Conservation (phyloP, 2,329 filamentous ascomycete genomes). For the Parasarocladium wereldwijsianum region DNA sequence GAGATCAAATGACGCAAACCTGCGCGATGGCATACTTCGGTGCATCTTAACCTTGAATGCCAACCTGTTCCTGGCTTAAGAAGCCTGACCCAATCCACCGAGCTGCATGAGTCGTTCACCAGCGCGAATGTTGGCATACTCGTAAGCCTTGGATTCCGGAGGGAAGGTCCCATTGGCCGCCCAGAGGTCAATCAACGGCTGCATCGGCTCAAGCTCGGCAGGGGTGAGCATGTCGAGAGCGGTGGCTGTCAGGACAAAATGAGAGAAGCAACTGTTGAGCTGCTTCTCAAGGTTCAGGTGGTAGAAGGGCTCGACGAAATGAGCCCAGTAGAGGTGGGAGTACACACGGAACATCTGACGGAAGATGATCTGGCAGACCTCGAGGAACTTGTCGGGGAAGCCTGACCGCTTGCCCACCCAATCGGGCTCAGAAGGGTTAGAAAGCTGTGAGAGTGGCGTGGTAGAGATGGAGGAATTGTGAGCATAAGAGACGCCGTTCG, state of each 20-base stretch:
- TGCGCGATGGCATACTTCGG: too few relatives aligned
- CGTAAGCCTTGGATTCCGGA: constrained; percentile 53
- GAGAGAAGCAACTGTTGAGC: constrained; percentile 76
- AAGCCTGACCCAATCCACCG: constrained; percentile 17
- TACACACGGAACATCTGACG: constrained; percentile 99
- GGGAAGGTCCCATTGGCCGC: constrained; percentile 79
- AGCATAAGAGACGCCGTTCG: constrained; percentile 51
- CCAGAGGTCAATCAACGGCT: constrained; percentile 85
- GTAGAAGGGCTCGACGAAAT: constrained; percentile 76
- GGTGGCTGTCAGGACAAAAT: constrained; percentile 69
- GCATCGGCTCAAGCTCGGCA: constrained; percentile 90
- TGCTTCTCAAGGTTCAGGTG: constrained; percentile 69
- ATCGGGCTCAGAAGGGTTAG: constrained; percentile 40
- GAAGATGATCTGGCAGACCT: constrained; percentile 86
- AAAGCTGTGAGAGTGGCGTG: constrained; percentile 47
- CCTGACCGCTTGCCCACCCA: constrained; percentile 90
- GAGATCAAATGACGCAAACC: too few relatives aligned
- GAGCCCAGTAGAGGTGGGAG: constrained; percentile 93
- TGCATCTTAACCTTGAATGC: constrained; percentile 5
- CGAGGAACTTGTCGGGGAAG: constrained; percentile 80
- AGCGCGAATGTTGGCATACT: constrained; percentile 46
- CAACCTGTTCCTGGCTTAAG: too few relatives aligned
- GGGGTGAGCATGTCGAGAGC: constrained; percentile 74
- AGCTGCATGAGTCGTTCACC: constrained; percentile 44
- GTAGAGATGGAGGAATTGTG: constrained; percentile 44